A percentile compares a stretch with the other conserved stretches of the same genome.
These are phyloP conservation scores for Microcera coccophila DNA, from an alignment of 2,329 filamentous ascomycete genomes.

Conservation along the genomic window DNA sequence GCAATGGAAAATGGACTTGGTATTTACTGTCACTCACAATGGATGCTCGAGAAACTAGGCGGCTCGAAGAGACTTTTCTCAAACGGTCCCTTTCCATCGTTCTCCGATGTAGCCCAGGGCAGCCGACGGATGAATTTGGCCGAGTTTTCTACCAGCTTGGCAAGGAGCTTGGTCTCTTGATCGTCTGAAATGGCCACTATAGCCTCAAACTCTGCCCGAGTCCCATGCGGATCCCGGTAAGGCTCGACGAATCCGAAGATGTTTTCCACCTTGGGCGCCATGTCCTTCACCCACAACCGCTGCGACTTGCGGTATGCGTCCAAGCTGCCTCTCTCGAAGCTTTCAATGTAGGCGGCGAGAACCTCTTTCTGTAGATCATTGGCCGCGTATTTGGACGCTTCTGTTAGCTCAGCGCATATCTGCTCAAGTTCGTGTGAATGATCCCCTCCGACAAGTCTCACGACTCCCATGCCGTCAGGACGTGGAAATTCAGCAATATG, in stretches of 20 bases:
- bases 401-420: conserved; percentile 44
- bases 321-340: conserved; percentile 54
- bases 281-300: conserved; percentile 56
- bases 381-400: conserved; percentile 45
- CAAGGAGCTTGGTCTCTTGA: conserved; percentile 58
- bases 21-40: conserved; percentile 46
- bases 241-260: conserved; percentile 62
- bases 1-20: not conserved
- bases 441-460: conserved; percentile 48
- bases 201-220: conserved; percentile 57
- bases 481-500: conserved; percentile 3
- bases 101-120: conserved; percentile 54
- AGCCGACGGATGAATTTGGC: conserved; percentile 63
- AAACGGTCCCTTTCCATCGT: conserved; percentile 50
- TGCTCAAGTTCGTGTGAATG: conserved; percentile 47
- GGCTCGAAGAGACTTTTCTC: conserved; percentile 69
- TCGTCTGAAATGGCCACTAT: conserved; percentile 61
- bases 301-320: conserved; percentile 54
- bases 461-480: conserved; percentile 2
- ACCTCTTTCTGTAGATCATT: conserved; percentile 52
- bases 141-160: conserved; percentile 60
- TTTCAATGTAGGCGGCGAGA: conserved; percentile 49
- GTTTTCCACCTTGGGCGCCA: conserved; percentile 52
- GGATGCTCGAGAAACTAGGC: conserved; percentile 69
- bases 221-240: conserved; percentile 58